Percentiles rank a stretch among this genome's conserved stretches.
Evolutionary conservation across 2,329 filamentous ascomycete genomes (phyloP).

Genomic region (Ophiocordyceps unilateralis): DNA sequence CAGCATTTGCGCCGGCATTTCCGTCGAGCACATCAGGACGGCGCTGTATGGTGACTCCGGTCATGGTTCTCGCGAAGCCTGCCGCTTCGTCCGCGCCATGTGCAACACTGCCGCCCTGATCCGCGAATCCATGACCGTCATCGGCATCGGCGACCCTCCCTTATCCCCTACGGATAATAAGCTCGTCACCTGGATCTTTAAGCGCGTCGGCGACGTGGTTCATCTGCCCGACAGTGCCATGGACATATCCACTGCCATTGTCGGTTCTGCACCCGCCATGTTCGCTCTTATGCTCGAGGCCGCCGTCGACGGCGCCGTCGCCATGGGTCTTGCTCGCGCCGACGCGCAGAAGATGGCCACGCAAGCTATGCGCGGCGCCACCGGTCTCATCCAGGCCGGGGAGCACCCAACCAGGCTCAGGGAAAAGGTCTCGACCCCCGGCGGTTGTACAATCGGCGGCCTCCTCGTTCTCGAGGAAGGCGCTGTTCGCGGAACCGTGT

Average conservation of each 20-base stretch:
- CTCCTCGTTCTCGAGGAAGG: constrained; percentile 60
- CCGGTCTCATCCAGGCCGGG: constrained; percentile 48
- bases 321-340: constrained; percentile 56
- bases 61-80: constrained; percentile 21
- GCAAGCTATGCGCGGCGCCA: constrained; percentile 60
- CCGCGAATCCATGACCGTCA: constrained; percentile 67
- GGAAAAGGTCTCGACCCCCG: constrained; percentile 63
- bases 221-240: constrained; percentile 49
- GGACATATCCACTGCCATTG: constrained; percentile 59
- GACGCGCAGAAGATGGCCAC: constrained; percentile 65
- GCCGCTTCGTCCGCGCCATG: constrained; percentile 60
- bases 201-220: constrained; percentile 52
- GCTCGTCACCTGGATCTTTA: constrained; percentile 63
- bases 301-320: constrained; percentile 59
- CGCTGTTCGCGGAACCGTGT: constrained; percentile 46
- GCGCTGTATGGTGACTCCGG: constrained; percentile 36
- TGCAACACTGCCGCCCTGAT: constrained; percentile 72
- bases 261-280: constrained; percentile 60
- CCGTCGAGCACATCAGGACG: constrained; percentile 47
- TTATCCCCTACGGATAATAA: constrained; percentile 32
- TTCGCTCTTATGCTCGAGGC: constrained; percentile 61
- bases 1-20: constrained; percentile 64
- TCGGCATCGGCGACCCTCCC: constrained; percentile 44
- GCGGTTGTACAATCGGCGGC: constrained; percentile 62
- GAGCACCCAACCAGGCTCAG: constrained; percentile 60